phyloP scores from a whole-genome alignment of 208 protist species.

The Herpetomonas samuelpessoai region DNA sequence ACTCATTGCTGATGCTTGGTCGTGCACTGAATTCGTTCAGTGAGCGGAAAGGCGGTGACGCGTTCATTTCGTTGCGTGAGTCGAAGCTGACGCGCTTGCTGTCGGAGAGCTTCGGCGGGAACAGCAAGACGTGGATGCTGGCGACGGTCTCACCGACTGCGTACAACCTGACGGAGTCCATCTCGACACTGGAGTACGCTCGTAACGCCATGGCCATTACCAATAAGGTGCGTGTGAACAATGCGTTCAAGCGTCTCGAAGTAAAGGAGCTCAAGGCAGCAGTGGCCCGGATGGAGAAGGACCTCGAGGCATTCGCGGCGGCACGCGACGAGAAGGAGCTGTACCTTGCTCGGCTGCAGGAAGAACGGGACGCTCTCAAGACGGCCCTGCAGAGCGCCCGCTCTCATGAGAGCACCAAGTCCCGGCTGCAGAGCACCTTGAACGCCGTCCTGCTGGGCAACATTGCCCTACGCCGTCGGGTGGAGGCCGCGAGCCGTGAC shows the following conservation, averaged over 20 bases:
- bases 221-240: constrained; percentile 74
- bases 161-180: constrained; percentile 78
- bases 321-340: constrained; percentile 34
- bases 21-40: constrained; percentile 84
- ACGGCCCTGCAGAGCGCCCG: constrained; percentile 27
- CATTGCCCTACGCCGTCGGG: constrained; percentile 43
- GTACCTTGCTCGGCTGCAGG: constrained; percentile 27
- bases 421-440: constrained; percentile 29
- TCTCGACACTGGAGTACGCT: constrained; percentile 82
- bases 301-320: constrained; percentile 30
- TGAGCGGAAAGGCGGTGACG: constrained; percentile 56
- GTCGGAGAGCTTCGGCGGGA: constrained; percentile 90
- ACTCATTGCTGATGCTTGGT: constrained; percentile 82
- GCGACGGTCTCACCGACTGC: constrained; percentile 79
- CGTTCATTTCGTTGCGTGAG: constrained; percentile 78
- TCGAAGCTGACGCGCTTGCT: constrained; percentile 89
- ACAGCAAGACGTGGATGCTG: constrained; percentile 93
- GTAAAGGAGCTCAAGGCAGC: constrained; percentile 67
- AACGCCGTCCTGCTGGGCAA: constrained; percentile 52
- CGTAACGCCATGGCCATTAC: constrained; percentile 80
- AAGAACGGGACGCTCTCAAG: constrained; percentile 43
- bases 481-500: constrained; percentile 40
- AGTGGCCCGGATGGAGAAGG: constrained; percentile 40
- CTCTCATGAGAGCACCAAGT: constrained; percentile 22
- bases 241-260: constrained; percentile 49